Percentiles rank a stretch among this genome's conserved stretches.
Conservation (phyloP, 1,139 yeast species). For the Debaryomyces subglobosus region DNA sequence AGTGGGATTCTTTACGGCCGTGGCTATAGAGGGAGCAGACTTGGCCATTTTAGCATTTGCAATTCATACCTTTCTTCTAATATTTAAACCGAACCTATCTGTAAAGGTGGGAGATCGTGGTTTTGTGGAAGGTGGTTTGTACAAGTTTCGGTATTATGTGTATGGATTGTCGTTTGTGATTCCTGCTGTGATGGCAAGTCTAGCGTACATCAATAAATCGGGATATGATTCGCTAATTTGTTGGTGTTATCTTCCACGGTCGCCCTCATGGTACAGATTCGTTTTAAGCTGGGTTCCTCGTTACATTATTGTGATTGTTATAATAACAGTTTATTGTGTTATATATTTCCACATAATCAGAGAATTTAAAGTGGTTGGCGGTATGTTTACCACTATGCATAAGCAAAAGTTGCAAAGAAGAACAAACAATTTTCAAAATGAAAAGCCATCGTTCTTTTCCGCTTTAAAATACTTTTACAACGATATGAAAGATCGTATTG, state of each 20-base stretch:
- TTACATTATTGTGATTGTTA: conserved; percentile 63
- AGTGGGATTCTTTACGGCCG: conserved; percentile 83
- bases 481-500: conserved; percentile 25
- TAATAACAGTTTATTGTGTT: conserved; percentile 66
- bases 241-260: conserved; percentile 80
- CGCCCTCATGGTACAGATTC: conserved; percentile 74
- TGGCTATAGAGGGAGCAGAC: conserved; percentile 86
- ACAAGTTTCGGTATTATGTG: conserved; percentile 58
- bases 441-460: conserved; percentile 40
- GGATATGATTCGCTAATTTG: conserved; percentile 69
- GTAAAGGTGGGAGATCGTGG: conserved; percentile 45
- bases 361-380: conserved; percentile 58
- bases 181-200: conserved; percentile 70
- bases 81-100: conserved; percentile 59
- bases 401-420: conserved; percentile 11
- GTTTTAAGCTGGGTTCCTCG: conserved; percentile 86
- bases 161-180: conserved; percentile 61
- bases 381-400: conserved; percentile 42
- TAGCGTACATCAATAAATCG: conserved; percentile 60
- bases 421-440: conserved; percentile 14
- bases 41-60: conserved; percentile 83
- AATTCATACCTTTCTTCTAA: conserved; percentile 73
- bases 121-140: conserved; percentile 74
- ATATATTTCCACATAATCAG: conserved; percentile 74
- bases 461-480: conserved; percentile 35